Evolutionary conservation across 805 yeast genomes (phyloP).

Genomic region (Wickerhamomyces queroliae): DNA sequence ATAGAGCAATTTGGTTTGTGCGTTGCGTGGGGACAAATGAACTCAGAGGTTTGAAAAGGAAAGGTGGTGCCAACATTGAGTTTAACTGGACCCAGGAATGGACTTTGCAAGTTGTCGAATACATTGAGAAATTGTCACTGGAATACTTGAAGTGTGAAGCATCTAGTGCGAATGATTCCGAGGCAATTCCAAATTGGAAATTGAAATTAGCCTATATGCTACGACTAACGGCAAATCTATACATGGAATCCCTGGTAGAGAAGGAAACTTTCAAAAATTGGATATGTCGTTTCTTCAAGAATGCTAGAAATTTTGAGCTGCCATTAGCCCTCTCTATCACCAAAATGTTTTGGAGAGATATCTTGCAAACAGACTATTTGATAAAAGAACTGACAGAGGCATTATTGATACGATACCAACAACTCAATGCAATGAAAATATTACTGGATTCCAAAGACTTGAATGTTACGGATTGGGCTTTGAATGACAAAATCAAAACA

Average conservation of each 20-base stretch:
- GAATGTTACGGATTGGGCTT: conserved; percentile 28
- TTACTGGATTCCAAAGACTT: conserved; percentile 29
- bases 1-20: conserved; percentile 89
- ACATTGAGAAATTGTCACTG: conserved; percentile 31
- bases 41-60: conserved; percentile 49
- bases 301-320: conserved; percentile 32
- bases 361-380: conserved; percentile 47
- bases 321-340: conserved; percentile 48
- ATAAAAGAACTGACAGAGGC: conserved; percentile 62
- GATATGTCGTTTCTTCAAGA: conserved; percentile 48
- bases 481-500: conserved; percentile 26
- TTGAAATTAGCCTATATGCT: conserved; percentile 53
- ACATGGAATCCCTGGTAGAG: conserved; percentile 63
- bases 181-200: conserved; percentile 41
- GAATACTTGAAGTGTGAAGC: conserved; percentile 29
- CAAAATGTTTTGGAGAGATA: conserved; percentile 66
- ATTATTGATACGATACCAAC: conserved; percentile 42
- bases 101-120: conserved; percentile 78
- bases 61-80: conserved; percentile 38
- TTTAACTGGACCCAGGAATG: conserved; percentile 76
- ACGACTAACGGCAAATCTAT: conserved; percentile 57
- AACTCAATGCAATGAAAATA: conserved; percentile 27
- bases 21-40: conserved; percentile 84
- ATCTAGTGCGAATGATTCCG: conserved; percentile 5
- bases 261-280: conserved; percentile 55